Percentiles rank a stretch among this genome's conserved stretches.
Conservation (phyloP, 441 rosid species). For the Croton laevigatus region DNA sequence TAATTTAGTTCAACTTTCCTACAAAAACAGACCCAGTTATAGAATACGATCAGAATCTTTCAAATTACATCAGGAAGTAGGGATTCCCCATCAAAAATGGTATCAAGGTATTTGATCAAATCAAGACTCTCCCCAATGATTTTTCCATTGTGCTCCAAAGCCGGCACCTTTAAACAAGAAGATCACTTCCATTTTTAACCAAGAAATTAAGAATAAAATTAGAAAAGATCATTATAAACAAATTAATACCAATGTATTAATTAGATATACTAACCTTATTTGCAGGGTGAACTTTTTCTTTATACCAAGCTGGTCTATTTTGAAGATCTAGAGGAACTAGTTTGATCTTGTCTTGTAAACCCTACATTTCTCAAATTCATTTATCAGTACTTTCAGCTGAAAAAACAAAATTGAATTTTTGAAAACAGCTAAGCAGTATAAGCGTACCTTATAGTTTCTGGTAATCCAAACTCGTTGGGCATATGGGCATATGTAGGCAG, state of each 20-base stretch:
- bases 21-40: neutral
- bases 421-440: neutral
- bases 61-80: slow-evolving; percentile 53
- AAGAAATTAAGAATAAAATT: no score
- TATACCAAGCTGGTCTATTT: slow-evolving; percentile 57
- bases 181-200: neutral
- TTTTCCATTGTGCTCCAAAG: slow-evolving; percentile 87
- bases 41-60: neutral
- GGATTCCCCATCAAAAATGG: slow-evolving; percentile 76
- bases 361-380: slow-evolving; percentile 28
- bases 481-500: slow-evolving; percentile 35
- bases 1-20: slow-evolving; percentile 6
- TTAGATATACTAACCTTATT: slow-evolving; percentile 43
- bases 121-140: slow-evolving; percentile 83
- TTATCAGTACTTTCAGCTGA: no score
- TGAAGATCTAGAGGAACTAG: slow-evolving; percentile 40
- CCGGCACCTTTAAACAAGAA: slow-evolving; percentile 54
- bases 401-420: no score
- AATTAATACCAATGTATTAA: no score
- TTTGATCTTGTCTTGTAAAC: slow-evolving; percentile 46
- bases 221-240: neutral
- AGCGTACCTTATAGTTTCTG: slow-evolving; percentile 42
- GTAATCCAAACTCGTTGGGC: slow-evolving; percentile 56
- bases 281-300: slow-evolving; percentile 44
- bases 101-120: slow-evolving; percentile 73